phyloP scores from a whole-genome alignment of 805 yeast genomes.

The Myxozyma neglecta region DNA sequence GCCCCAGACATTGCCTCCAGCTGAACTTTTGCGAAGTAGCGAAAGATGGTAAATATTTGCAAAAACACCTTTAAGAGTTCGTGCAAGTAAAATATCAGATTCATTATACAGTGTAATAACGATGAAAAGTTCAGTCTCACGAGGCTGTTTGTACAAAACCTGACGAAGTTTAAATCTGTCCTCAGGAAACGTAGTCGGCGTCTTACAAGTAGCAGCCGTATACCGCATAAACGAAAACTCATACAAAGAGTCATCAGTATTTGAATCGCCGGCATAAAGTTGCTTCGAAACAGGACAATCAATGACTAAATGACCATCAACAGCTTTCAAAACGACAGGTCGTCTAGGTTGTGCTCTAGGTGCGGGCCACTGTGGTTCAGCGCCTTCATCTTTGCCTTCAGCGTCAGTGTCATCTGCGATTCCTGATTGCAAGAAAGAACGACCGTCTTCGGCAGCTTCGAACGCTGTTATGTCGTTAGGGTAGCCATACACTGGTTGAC shows the following conservation, averaged over 20 bases:
- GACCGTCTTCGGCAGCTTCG: too few species aligned
- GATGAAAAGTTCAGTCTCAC: constrained; percentile 81
- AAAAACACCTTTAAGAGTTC: constrained; percentile 88
- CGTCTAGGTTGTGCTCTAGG: constrained; percentile 39
- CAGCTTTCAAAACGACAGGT: constrained; percentile 45
- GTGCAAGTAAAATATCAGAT: constrained; percentile 73
- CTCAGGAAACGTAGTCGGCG: constrained; percentile 66
- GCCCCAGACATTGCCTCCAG: constrained; percentile 65
- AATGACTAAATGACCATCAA: constrained; percentile 76
- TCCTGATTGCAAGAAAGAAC: too few species aligned
- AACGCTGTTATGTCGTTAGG: too few species aligned
- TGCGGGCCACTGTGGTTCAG: constrained; percentile 26
- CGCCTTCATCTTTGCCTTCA: constrained; percentile 31
- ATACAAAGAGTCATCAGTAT: constrained; percentile 45
- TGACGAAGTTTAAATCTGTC: constrained; percentile 81
- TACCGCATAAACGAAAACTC: constrained; percentile 87
- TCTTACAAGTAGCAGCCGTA: constrained; percentile 84
- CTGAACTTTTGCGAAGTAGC: constrained; percentile 58
- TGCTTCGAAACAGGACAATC: constrained; percentile 86
- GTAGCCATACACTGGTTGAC: too few species aligned
- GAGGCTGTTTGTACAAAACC: constrained; percentile 59
- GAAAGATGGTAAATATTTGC: constrained; percentile 78
- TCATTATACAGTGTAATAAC: constrained; percentile 91
- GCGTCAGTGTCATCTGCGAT: not conserved
- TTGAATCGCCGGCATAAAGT: constrained; percentile 47